Evolutionary conservation across 2,329 filamentous ascomycete species (phyloP), one percentile per base, ranked within the genome.

Genomic region (Aspergillus arachidicola): DNA sequence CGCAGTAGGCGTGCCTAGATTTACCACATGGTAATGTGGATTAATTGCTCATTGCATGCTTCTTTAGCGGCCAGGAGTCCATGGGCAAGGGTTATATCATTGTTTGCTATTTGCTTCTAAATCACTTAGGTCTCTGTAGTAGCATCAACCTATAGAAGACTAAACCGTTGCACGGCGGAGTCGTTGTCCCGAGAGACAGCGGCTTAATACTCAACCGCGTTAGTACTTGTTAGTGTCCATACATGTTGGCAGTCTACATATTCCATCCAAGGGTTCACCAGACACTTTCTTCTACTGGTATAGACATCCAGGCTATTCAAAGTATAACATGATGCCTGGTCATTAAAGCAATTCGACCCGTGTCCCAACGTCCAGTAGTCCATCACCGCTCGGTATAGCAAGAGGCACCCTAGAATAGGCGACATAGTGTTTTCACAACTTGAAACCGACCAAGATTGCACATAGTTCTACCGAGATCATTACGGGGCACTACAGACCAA

Each of bases 61-160:
- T 34, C 32, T 38, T 61, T 53, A 63, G 60, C 61, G 59, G 53
- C 30, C 46, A 28, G 64, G 65, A 66, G 65, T 65, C 43, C 28
- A 58, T 50, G 63, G 63, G n/a, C 43, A 55, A 23, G 61, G 65
- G 57, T 61, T 62, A 41, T 46, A 38, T 60, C 23, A n/a, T 54
- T 32, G 21, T 38, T 51, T 30, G 36, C 36, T 7, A 16, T 48
- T 56, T 61, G 57, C 41, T 60, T 66, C 30, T 32, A 36, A 36
- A 28, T 60, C 34, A 59, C 14, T 48, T 51, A 48, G 55, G 36
- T 58, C 26, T 14, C 32, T 26, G 36, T 34, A 32, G n/a, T 66
- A 51, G 53, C 45, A 61, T 61, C 53, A 36, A 11, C 46, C 46
- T 19, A 59, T 57, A 56, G 51, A 63, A 36, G 55, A 30, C 9